Percentiles rank a stretch among this genome's conserved stretches.
These are phyloP conservation scores for Aspergillus candidus DNA, from an alignment of 2,329 filamentous ascomycete species.

Conservation along the genomic window DNA sequence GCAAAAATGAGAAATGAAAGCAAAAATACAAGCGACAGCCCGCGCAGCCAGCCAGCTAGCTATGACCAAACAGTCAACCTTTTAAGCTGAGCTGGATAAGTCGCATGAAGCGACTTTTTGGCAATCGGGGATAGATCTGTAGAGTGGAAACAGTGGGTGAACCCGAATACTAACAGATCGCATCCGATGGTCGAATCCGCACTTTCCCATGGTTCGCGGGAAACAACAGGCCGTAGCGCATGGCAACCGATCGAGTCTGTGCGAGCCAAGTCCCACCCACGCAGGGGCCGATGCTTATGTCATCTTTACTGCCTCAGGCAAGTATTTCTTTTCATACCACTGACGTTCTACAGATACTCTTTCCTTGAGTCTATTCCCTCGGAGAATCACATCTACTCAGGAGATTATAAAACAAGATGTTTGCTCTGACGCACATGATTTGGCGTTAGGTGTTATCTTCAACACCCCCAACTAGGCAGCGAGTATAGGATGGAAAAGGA, in stretches of 20 bases:
- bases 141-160: conserved; percentile 3
- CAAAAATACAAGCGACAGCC: conserved; percentile 10
- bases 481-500: too few species aligned
- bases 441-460: too few species aligned
- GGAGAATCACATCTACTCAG: too few species aligned
- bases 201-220: conserved; percentile 15
- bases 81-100: conserved; percentile 11
- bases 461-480: too few species aligned
- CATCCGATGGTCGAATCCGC: conserved; percentile 15
- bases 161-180: conserved; percentile 10
- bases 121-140: conserved; percentile 3
- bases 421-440: too few species aligned
- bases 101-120: conserved; percentile 6
- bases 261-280: not conserved
- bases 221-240: conserved; percentile 19
- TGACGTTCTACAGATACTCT: too few species aligned
- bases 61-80: conserved; percentile 9
- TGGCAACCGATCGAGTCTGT: conserved; percentile 18
- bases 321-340: not conserved
- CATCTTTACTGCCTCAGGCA: not conserved
- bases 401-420: too few species aligned
- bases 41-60: conserved; percentile 11
- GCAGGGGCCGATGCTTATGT: not conserved
- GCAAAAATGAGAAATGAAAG: conserved; percentile 5
- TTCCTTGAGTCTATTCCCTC: too few species aligned